Evolutionary conservation across 371 early-diverging fungal species (phyloP), one percentile per base, ranked within the genome.

Genomic region (Mucor saturninus): DNA sequence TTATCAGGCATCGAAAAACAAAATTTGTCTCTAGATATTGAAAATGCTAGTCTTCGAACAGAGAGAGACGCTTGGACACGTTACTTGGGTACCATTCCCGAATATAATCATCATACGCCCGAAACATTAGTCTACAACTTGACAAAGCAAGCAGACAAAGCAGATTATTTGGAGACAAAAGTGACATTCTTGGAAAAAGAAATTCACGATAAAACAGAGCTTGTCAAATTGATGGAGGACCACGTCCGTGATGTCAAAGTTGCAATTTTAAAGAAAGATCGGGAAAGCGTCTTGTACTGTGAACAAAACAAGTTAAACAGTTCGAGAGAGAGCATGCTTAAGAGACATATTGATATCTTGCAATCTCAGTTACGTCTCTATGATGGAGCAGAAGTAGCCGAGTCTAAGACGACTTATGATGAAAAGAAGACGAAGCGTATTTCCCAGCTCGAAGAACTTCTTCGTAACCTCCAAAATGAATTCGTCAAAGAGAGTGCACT

Each of bases 291-390:
- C 15, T 49, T 59, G 21, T 21, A 0, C 0, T 21, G 13, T 29
- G 42, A 50, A n/a, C 39, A 54, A 40, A n/a, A 40, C 77, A 53
- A 38, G 66, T 21, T 81, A 84, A 37, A 70, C 56, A 11, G 39
- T 54, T 5, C 51, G 71, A 15, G 68, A 30, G 15, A 61, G 81
- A 43, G 65, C 67, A 3, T 73, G 5, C 42, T 59, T 5, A 54
- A 74, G 30, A 76, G 76, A 59, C 86, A 89, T 57, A 68, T 80
- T 0, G 71, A 64, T 30, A 76, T 84, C 49, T 62, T 89, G 30
- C 72, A 85, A 46, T 66, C 72, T 6, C 89, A 90, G 61, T 65
- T 90, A 73, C 72, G 73, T 54, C 78, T 86, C 7, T 91, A 90
- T 62, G 92, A 89, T 52, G 59, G 69, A 0, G 90, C 89, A 48